Percentiles rank a stretch among this genome's conserved stretches.
phyloP scores from a whole-genome alignment of 2,329 filamentous ascomycete species.

The Fusarium keratoplasticum region DNA sequence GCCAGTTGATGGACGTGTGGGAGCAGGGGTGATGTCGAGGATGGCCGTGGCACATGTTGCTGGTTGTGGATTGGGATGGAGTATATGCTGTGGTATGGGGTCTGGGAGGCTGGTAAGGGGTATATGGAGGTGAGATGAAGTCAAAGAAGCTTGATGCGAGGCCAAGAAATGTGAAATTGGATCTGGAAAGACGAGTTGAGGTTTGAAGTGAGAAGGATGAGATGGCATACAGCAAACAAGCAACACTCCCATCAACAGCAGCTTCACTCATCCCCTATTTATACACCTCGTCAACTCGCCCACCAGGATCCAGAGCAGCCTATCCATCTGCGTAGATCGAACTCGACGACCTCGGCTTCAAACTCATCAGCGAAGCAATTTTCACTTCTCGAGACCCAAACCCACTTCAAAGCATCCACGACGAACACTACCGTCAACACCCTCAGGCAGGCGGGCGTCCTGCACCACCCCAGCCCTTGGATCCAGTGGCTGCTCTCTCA shows the following conservation, averaged over 20 bases:
- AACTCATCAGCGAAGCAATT: conserved; percentile 72
- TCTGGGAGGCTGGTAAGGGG: neutral
- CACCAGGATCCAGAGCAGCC: neutral
- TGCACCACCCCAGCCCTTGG: conserved; percentile 24
- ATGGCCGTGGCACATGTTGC: conserved; percentile 66
- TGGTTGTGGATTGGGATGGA: neutral
- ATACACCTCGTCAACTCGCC: conserved; percentile 16
- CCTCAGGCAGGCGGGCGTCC: conserved; percentile 14
- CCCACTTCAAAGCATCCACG: conserved; percentile 68
- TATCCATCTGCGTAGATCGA: conserved; percentile 28
- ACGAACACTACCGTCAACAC: conserved; percentile 12
- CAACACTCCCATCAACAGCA: neutral
- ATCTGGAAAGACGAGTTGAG: neutral
- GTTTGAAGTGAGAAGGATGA: neutral
- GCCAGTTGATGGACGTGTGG: conserved; percentile 67
- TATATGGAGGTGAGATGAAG: neutral
- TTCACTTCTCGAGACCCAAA: conserved; percentile 59
- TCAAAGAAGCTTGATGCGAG: neutral
- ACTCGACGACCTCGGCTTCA: conserved; percentile 55
- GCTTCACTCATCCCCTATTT: conserved; percentile 32
- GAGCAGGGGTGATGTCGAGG: conserved; percentile 64
- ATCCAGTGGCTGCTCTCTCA: conserved; percentile 13
- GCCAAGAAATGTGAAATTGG: neutral
- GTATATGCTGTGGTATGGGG: neutral
- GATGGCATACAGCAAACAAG: neutral